phyloP scores from a whole-genome alignment of 495 filamentous ascomycete genomes.

The Penicillium verhagenii region DNA sequence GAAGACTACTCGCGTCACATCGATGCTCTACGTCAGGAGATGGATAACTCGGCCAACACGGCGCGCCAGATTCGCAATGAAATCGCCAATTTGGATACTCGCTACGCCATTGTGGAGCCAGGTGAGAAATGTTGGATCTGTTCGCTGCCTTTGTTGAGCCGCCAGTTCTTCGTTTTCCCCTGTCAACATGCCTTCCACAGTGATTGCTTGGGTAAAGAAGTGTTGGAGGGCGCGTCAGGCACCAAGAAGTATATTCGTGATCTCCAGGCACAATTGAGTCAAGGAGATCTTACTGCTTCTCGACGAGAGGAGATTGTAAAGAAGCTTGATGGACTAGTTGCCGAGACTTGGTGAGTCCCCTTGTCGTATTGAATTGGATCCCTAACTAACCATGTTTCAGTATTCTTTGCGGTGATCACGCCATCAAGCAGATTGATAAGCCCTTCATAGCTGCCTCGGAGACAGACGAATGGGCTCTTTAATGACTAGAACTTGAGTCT shows the following conservation, averaged over 20 bases:
- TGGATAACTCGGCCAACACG: conserved; percentile 88
- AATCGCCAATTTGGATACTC: conserved; percentile 76
- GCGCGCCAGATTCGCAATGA: conserved; percentile 85
- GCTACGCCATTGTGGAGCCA: conserved; percentile 95
- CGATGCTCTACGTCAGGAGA: conserved; percentile 84
- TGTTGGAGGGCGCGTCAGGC: conserved; percentile 69
- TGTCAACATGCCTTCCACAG: conserved; percentile 98
- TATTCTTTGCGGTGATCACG: conserved; percentile 90
- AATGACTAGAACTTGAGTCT: conserved; percentile 11
- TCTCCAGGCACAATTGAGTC: conserved; percentile 75
- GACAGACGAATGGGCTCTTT: conserved; percentile 84
- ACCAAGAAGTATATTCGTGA: conserved; percentile 81
- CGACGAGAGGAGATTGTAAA: conserved; percentile 78
- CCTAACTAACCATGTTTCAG: conserved; percentile 19
- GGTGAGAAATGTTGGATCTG: conserved; percentile 93
- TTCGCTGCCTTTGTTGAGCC: conserved; percentile 74
- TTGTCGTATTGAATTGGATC: neutral
- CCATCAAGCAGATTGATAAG: conserved; percentile 88
- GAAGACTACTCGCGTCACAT: conserved; percentile 91
- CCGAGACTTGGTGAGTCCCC: conserved; percentile 67
- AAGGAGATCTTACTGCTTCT: conserved; percentile 60
- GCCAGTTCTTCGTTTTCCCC: conserved; percentile 97
- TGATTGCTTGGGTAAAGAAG: conserved; percentile 82
- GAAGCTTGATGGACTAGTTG: conserved; percentile 87
- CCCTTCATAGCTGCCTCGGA: conserved; percentile 77